phyloP scores from a whole-genome alignment of 2,329 filamentous ascomycete species.

The Fusarium aywerte region DNA sequence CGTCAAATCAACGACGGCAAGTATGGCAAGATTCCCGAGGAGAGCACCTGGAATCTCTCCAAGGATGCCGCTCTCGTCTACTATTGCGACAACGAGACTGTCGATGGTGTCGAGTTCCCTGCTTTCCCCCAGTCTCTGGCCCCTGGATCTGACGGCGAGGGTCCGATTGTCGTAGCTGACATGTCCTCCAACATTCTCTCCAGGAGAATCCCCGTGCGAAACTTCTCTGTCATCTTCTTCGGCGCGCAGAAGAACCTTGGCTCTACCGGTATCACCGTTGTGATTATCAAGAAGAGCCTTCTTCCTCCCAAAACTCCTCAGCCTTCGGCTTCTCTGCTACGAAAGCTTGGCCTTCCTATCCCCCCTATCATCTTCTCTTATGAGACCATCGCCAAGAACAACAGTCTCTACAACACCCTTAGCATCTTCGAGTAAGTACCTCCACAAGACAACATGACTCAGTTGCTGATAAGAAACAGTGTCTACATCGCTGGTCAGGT shows the following conservation, averaged over 20 bases:
- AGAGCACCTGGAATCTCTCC: conserved; percentile 80
- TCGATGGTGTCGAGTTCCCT: conserved; percentile 92
- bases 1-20: conserved; percentile 77
- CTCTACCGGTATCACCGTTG: conserved; percentile 84
- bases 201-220: conserved; percentile 77
- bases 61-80: conserved; percentile 80
- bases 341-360: conserved; percentile 79
- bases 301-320: conserved; percentile 74
- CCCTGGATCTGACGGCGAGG: conserved; percentile 66
- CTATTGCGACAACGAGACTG: conserved; percentile 93
- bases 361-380: conserved; percentile 85
- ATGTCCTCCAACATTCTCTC: conserved; percentile 96
- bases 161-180: conserved; percentile 85
- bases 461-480: conserved; percentile 54
- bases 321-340: conserved; percentile 74
- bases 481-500: conserved; percentile 93
- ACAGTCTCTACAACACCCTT: conserved; percentile 94
- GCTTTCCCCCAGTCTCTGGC: conserved; percentile 73
- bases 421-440: conserved; percentile 82
- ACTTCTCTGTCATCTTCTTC: conserved; percentile 88
- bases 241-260: conserved; percentile 97
- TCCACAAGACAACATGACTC: background rate
- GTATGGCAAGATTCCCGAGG: conserved; percentile 84
- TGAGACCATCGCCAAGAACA: conserved; percentile 88
- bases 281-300: conserved; percentile 83